Conservation (phyloP, 148 eudicot genomes). For the Polygonum maritimum region DNA sequence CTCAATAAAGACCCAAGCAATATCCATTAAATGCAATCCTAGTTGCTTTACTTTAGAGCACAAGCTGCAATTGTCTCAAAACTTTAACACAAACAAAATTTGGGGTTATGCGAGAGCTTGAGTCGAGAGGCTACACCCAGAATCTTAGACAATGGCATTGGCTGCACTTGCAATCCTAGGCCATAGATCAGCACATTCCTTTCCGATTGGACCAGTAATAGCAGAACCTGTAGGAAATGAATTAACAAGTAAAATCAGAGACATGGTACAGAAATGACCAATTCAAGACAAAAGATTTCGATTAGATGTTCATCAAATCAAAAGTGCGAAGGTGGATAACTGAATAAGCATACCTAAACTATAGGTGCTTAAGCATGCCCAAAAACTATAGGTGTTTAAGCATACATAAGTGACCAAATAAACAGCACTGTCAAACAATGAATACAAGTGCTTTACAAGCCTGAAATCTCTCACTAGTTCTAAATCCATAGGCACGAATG, state of each 20-base stretch:
- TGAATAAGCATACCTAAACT: no score
- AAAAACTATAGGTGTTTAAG: no score
- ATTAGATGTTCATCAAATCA: no score
- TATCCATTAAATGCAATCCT: background rate
- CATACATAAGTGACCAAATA: no score
- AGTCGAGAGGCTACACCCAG: background rate
- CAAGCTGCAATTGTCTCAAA: conserved; percentile 1
- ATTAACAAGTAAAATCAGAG: background rate
- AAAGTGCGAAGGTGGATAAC: no score
- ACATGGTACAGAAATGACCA: no score
- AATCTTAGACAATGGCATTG: conserved; percentile 45
- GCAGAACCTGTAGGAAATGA: conserved; percentile 34
- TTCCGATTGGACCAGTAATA: conserved; percentile 51
- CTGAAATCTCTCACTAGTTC: background rate
- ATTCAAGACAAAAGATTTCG: no score
- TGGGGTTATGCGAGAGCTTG: background rate
- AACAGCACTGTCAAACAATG: no score
- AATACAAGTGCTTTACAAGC: background rate
- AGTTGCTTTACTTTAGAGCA: background rate
- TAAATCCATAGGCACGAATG: background rate
- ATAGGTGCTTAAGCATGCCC: no score
- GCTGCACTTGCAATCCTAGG: conserved; percentile 66
- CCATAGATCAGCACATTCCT: conserved; percentile 67
- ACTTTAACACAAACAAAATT: background rate
- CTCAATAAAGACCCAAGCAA: background rate